phyloP scores from a whole-genome alignment of 2,329 filamentous ascomycete species.

The Pyricularia grisea region DNA sequence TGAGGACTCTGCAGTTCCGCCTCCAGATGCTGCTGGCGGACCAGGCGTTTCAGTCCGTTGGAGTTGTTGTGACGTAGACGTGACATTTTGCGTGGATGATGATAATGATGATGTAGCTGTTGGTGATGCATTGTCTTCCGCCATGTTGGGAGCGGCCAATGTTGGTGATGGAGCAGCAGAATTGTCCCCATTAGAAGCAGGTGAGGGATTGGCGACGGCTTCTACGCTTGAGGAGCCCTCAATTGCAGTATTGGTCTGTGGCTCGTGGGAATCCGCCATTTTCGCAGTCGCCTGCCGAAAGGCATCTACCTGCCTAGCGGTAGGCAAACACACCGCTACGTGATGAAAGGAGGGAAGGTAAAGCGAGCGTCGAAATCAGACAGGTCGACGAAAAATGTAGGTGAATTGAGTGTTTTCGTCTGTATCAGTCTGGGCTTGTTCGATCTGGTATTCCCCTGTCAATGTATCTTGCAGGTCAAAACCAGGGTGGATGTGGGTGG shows the following conservation, averaged over 20 bases:
- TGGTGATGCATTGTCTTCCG: background rate
- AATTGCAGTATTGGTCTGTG: background rate
- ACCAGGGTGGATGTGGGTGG: background rate
- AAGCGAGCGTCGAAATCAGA: background rate
- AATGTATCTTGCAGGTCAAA: background rate
- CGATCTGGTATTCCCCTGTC: background rate
- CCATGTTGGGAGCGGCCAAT: background rate
- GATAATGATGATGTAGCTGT: background rate
- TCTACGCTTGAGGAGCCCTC: background rate
- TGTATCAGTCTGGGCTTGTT: background rate
- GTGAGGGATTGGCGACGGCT: background rate
- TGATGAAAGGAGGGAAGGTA: background rate
- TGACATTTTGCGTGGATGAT: background rate
- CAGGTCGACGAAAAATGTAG: background rate
- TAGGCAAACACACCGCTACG: background rate
- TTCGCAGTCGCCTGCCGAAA: background rate
- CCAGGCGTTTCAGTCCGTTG: background rate
- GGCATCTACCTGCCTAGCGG: background rate
- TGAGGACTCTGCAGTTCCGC: background rate
- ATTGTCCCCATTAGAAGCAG: background rate
- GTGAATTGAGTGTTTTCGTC: background rate
- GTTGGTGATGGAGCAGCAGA: background rate
- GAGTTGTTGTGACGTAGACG: background rate
- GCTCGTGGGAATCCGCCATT: background rate
- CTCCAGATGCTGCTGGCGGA: background rate